Conservation (phyloP, 345 rosid genomes). For the Rhodamnia rubescens region DNA sequence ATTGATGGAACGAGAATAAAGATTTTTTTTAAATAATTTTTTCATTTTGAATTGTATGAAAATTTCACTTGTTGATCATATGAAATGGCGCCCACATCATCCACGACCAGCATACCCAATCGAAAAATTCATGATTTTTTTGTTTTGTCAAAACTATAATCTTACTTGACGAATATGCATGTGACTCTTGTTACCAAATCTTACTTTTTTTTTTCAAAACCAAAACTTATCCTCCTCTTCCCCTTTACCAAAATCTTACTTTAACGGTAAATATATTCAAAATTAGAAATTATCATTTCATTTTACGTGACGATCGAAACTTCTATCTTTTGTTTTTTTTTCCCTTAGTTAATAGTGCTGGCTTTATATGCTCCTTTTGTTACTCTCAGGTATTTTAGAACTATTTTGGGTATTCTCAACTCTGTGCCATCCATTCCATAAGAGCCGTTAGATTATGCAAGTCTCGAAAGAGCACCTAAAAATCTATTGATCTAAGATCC, state of each 20-base stretch:
- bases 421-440: too few relatives aligned
- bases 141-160: too few relatives aligned
- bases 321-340: background rate
- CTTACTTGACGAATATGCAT: background rate
- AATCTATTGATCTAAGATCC: fast-evolving
- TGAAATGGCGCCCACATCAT: fast-evolving
- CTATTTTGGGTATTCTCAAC: background rate
- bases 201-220: background rate
- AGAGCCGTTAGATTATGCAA: too few relatives aligned
- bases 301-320: background rate
- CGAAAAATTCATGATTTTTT: background rate
- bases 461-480: background rate
- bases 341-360: background rate
- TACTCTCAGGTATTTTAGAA: background rate
- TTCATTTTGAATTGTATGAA: fast-evolving
- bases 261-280: background rate
- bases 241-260: background rate
- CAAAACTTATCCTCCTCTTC: too few relatives aligned
- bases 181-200: background rate
- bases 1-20: too few relatives aligned
- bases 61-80: background rate
- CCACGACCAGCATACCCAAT: fast-evolving
- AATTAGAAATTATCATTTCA: background rate
- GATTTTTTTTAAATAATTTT: background rate
- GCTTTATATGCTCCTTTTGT: background rate